Base-by-base conservation (phyloP, 805 yeast species). In the Pichia sporocuriosa region DNA sequence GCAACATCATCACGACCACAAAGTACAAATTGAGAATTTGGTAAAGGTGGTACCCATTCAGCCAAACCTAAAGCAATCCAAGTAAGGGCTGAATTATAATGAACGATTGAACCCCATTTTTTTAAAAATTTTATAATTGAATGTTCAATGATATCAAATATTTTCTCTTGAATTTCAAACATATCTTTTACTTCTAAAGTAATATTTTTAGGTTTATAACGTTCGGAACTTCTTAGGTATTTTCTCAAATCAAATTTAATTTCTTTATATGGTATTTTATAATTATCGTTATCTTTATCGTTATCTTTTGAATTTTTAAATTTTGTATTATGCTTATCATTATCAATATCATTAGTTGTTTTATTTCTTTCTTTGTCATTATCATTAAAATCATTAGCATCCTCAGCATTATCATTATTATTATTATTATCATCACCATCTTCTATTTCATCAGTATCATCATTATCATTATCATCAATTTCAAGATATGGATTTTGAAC, bases 51-150 rank as follows among this genome's bases (percentile, higher is more conserved):
- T 25, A 78, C 72, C 95, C 95, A 88, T 59, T 87, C 95, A 0
- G 95, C 90, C 34, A 89, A 63, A 10, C 87, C 88, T 25, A 86
- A 63, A 0, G 96, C 96, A 16, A 85, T 75, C 96, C 96, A 88
- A 3, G 90, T 72, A 53, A 88, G 68, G 0, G 94, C 89, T 33
- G 81, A 71, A 59, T 86, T 93, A 57, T 89, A 89, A 50, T 78
- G 79, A 40, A 85, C 74, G 43, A 80, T 69, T 29, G 70, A 68
- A 6, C 93, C 89, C 95, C 95, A 88, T 63, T 85, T 85, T 24
- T 62, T 62, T 30, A 84, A 62, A 56, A 89, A 89, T 43, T 72
- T 71, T 33, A 69, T 54, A 13, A 88, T 73, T 6, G 95, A 70
- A 28, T 65, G 61, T 53, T 83, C 81, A 45, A 86, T 62, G 1